Conservation (phyloP, 257 asterid species). For the Scutellaria baicalensis region DNA sequence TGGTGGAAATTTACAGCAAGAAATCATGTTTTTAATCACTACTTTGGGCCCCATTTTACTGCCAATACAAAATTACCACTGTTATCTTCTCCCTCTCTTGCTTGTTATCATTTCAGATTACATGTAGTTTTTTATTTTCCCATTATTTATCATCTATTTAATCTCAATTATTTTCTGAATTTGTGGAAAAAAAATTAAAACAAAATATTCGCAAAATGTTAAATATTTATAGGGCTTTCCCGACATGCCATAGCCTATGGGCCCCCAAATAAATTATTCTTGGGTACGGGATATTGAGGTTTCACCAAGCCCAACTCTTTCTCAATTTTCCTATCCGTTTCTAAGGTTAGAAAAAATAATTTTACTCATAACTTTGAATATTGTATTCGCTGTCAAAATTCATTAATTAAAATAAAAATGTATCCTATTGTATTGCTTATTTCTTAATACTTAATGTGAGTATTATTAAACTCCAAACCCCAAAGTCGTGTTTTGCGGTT, state of each 20-base stretch:
- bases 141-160: no score
- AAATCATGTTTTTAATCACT: background rate
- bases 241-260: background rate
- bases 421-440: background rate
- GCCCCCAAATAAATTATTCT: background rate
- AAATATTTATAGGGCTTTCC: background rate
- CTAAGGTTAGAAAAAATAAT: background rate
- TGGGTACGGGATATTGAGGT: background rate
- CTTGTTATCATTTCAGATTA: background rate
- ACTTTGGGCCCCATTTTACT: conserved; percentile 9
- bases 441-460: background rate
- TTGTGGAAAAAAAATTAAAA: no score
- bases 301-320: background rate
- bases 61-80: background rate
- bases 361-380: background rate
- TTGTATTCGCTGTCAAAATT: no score
- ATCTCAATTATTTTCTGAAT: no score
- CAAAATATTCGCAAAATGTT: no score
- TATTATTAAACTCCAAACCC: no score
- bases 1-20: conserved; percentile 6
- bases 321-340: background rate
- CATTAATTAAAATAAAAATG: background rate
- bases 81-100: no score
- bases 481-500: background rate
- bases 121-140: no score